phyloP scores from a whole-genome alignment of 148 eudicot species.

The Polygonum maritimum region DNA sequence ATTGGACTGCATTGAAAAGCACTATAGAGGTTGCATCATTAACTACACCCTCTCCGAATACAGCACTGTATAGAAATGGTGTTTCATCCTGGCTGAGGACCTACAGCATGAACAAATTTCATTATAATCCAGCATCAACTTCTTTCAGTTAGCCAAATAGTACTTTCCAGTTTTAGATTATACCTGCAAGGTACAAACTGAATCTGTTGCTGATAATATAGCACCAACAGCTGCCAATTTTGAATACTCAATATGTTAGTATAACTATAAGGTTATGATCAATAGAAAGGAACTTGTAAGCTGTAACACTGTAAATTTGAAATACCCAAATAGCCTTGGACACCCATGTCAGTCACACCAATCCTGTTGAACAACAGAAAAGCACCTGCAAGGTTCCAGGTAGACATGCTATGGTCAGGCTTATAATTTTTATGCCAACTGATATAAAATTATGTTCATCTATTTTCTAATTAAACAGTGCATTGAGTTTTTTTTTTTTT shows the following conservation, averaged over 20 bases:
- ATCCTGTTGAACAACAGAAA: conserved; percentile 22
- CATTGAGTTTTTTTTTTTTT: not conserved
- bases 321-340: conserved; percentile 40
- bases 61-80: conserved; percentile 76
- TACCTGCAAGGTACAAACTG: conserved; percentile 96
- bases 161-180: not conserved
- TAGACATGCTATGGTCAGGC: not conserved
- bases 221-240: conserved; percentile 73
- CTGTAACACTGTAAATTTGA: not conserved
- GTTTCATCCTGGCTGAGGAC: conserved; percentile 94
- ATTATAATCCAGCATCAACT: not conserved
- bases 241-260: not conserved
- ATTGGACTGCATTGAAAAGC: conserved; percentile 85
- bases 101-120: conserved; percentile 22
- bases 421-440: not conserved
- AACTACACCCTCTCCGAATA: conserved; percentile 92
- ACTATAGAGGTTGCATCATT: conserved; percentile 96
- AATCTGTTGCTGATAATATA: conserved; percentile 86
- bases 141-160: not conserved
- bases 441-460: not conserved
- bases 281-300: not conserved
- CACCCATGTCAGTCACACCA: conserved; percentile 21
- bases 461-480: not conserved
- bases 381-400: conserved; percentile 24
- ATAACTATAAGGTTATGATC: not conserved